phyloP scores from a whole-genome alignment of 164 flowering plant species.

The Tinospora cordifolia region DNA sequence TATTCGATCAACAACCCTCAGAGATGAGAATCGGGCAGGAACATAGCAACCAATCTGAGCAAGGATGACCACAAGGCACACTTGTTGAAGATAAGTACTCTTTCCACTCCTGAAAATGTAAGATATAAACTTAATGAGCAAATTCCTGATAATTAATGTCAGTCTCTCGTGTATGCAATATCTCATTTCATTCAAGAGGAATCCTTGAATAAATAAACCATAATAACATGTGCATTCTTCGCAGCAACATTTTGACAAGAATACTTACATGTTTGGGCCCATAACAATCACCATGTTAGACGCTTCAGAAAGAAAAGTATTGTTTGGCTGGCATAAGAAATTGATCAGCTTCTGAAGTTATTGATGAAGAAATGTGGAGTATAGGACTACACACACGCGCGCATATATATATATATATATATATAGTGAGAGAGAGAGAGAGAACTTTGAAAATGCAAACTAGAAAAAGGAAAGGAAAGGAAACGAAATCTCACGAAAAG shows the following conservation, averaged over 20 bases:
- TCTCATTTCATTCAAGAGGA: not conserved
- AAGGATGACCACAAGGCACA: constrained; percentile 85
- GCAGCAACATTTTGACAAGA: not conserved
- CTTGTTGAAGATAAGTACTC: constrained; percentile 98
- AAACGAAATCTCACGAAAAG: not conserved
- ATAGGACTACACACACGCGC: too few species aligned
- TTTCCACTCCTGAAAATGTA: constrained; percentile 82
- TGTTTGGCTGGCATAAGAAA: constrained; percentile 63
- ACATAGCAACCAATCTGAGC: constrained; percentile 98
- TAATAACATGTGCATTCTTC: constrained; percentile 1
- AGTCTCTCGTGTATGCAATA: not conserved
- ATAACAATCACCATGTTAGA: constrained; percentile 82
- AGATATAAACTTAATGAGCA: not conserved
- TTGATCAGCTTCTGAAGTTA: not conserved
- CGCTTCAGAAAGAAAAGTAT: constrained; percentile 88
- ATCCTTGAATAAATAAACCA: not conserved
- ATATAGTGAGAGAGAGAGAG: not conserved
- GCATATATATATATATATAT: too few species aligned
- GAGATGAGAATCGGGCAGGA: constrained; percentile 77
- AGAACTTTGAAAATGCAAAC: not conserved
- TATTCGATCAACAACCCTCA: constrained; percentile 85
- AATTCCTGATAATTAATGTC: not conserved
- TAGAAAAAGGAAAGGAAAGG: not conserved
- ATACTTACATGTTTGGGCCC: constrained; percentile 95
- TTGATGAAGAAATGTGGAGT: not conserved